Conservation (phyloP, 1,284 basidiomycete species). For the Moesziomyces antarcticus region DNA sequence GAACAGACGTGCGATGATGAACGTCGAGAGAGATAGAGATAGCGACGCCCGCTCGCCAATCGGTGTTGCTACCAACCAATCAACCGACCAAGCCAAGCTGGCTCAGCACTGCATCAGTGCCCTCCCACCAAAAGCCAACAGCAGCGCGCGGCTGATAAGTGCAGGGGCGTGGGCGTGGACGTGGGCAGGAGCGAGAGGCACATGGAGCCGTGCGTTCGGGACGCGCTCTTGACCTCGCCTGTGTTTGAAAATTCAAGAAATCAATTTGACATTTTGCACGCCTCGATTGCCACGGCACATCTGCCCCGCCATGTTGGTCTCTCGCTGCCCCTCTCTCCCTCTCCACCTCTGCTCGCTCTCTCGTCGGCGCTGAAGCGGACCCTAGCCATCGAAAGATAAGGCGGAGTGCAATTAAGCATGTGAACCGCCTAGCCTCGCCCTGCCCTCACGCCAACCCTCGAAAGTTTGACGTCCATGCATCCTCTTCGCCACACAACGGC, state of each 20-base stretch:
- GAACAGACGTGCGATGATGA: background rate
- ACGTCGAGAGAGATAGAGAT: background rate
- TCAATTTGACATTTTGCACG: background rate
- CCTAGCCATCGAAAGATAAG: slow-evolving; percentile 14
- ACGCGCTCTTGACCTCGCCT: too few relatives aligned
- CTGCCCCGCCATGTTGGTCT: background rate
- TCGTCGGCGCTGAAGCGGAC: too few relatives aligned
- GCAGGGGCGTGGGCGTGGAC: too few relatives aligned
- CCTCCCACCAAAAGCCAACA: too few relatives aligned
- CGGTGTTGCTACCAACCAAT: too few relatives aligned
- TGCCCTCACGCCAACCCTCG: background rate
- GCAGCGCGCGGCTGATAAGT: background rate
- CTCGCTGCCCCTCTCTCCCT: too few relatives aligned
- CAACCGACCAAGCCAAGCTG: too few relatives aligned
- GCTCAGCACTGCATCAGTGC: too few relatives aligned
- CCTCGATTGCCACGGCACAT: background rate
- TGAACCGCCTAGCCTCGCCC: background rate
- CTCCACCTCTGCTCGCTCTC: background rate
- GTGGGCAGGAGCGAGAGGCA: too few relatives aligned
- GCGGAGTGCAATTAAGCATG: slow-evolving; percentile 3
- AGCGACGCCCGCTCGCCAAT: background rate
- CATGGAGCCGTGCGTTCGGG: too few relatives aligned
- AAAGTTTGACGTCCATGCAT: background rate
- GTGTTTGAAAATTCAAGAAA: background rate
- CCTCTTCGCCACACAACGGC: too few relatives aligned